phyloP scores from a whole-genome alignment of 192 early-diverging fungal genomes.

The Lobosporangium transversale region DNA sequence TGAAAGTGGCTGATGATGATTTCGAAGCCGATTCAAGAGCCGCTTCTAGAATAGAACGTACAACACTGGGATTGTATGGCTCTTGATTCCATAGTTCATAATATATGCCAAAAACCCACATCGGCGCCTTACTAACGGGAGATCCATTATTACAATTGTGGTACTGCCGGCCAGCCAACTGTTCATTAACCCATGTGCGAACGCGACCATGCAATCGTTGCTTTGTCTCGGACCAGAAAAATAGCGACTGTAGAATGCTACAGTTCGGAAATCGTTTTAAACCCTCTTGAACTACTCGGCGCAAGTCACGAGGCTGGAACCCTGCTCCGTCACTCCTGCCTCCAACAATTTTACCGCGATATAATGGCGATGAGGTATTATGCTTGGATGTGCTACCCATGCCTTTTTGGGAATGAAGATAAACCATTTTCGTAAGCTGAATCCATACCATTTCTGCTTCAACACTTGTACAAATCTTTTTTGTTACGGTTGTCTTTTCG shows the following conservation, averaged over 20 bases:
- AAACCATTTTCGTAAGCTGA: slow-evolving; percentile 35
- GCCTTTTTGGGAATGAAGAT: slow-evolving; percentile 29
- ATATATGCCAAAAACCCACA: slow-evolving; percentile 46
- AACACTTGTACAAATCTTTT: slow-evolving; percentile 26
- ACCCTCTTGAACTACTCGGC: slow-evolving; percentile 26
- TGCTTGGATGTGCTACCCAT: not conserved
- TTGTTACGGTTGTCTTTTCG: slow-evolving; percentile 10
- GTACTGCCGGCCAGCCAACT: not conserved
- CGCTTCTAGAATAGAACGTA: slow-evolving; percentile 33
- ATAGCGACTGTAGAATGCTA: slow-evolving; percentile 35
- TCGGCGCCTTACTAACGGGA: slow-evolving; percentile 9
- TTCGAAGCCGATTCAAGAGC: slow-evolving; percentile 27
- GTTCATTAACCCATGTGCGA: slow-evolving; percentile 34
- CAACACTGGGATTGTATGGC: slow-evolving; percentile 19
- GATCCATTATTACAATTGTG: not conserved
- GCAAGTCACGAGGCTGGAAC: slow-evolving; percentile 39
- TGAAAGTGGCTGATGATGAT: slow-evolving; percentile 14
- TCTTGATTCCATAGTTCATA: slow-evolving; percentile 52
- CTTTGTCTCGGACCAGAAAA: slow-evolving; percentile 44
- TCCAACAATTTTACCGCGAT: not conserved
- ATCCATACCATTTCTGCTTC: slow-evolving; percentile 47
- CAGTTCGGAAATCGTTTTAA: slow-evolving; percentile 43
- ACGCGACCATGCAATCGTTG: slow-evolving; percentile 43
- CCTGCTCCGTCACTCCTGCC: not conserved
- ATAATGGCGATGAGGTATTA: not conserved